Evolutionary conservation across 2,329 filamentous ascomycete genomes (phyloP).

Genomic region (Ilyonectria robusta): DNA sequence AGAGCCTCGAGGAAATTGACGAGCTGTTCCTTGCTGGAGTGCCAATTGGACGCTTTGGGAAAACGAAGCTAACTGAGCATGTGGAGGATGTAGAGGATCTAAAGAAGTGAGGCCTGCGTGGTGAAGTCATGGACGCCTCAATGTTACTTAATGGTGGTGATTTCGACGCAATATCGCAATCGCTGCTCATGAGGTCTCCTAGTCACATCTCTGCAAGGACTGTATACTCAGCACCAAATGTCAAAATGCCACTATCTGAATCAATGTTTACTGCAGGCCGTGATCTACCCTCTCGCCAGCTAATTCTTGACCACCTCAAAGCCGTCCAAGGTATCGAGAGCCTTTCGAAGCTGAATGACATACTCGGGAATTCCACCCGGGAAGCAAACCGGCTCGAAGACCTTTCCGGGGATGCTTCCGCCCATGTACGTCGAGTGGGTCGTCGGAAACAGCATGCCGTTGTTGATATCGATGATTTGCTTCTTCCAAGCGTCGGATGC

Average conservation of each 20-base stretch:
- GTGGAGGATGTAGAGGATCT: background rate
- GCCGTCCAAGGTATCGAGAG: slow-evolving; percentile 38
- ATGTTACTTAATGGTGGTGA: background rate
- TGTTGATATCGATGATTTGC: slow-evolving; percentile 61
- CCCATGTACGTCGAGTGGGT: slow-evolving; percentile 70
- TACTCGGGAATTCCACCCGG: slow-evolving; percentile 58
- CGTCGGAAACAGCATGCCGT: slow-evolving; percentile 63
- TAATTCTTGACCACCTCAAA: slow-evolving; percentile 40
- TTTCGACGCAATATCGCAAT: background rate
- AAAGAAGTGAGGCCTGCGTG: background rate
- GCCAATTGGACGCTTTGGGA: background rate
- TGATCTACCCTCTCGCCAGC: background rate
- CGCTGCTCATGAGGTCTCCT: no score
- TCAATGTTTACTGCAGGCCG: background rate
- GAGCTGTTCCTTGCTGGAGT: background rate
- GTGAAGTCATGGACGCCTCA: no score
- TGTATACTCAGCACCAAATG: no score
- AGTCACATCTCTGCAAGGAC: background rate
- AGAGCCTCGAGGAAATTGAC: background rate
- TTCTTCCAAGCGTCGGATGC: slow-evolving; percentile 65
- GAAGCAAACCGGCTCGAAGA: slow-evolving; percentile 66
- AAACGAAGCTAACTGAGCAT: background rate
- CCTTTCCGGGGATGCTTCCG: slow-evolving; percentile 67
- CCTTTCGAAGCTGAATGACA: slow-evolving; percentile 38
- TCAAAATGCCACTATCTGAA: background rate